These are phyloP conservation scores for Breynia disticha DNA, from an alignment of 441 rosid species.

Conservation along the genomic window DNA sequence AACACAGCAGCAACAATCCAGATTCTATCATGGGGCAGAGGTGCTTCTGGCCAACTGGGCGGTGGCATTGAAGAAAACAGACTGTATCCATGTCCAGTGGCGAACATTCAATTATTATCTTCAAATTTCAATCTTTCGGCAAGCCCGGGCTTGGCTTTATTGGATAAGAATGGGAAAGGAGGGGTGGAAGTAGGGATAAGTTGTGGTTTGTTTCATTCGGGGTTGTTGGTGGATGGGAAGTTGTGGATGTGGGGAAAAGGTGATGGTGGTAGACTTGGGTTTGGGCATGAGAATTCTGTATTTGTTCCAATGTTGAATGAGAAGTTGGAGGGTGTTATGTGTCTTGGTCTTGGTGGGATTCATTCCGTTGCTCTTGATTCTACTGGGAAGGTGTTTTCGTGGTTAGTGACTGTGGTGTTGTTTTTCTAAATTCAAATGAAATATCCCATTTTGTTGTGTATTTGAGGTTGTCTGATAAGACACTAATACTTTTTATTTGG, in stretches of 20 bases:
- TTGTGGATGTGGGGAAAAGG: conserved; percentile 94
- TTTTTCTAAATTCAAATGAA: not conserved
- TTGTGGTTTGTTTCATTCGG: conserved; percentile 80
- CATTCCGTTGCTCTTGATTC: conserved; percentile 77
- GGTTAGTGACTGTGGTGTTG: conserved; percentile 33
- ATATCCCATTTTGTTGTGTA: not conserved
- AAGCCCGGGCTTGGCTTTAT: conserved; percentile 40
- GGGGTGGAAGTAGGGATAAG: conserved; percentile 41
- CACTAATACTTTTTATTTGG: no score
- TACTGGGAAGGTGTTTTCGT: conserved; percentile 62
- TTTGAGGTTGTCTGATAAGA: no score
- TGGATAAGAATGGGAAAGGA: not conserved
- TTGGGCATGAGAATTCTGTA: conserved; percentile 69
- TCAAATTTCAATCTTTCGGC: conserved; percentile 41
- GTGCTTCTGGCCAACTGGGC: conserved; percentile 89
- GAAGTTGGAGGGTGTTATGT: conserved; percentile 47
- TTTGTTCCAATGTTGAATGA: conserved; percentile 68
- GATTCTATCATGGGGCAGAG: conserved; percentile 85
- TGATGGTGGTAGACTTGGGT: conserved; percentile 81
- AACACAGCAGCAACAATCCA: conserved; percentile 35
- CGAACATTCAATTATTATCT: conserved; percentile 37
- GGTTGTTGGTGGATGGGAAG: conserved; percentile 46
- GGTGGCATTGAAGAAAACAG: conserved; percentile 71
- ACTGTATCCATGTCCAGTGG: conserved; percentile 62
- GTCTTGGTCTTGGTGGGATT: conserved; percentile 79